Evolutionary conservation across 2,329 filamentous ascomycete genomes (phyloP), one percentile per base, ranked within the genome.

Genomic region (Botrytis galanthina): DNA sequence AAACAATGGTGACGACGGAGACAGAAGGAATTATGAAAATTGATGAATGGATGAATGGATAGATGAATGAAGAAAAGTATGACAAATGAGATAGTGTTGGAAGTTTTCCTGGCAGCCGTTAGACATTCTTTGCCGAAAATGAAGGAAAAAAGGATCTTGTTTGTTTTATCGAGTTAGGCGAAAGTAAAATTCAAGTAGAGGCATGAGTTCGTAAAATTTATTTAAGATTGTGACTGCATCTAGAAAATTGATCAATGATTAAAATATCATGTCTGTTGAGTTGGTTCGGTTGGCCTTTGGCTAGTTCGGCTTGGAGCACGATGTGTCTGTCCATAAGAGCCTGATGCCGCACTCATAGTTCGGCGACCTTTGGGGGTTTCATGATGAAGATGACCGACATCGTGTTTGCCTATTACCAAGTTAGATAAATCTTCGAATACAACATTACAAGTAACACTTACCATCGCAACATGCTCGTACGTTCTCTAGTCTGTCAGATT

Each of bases 391-490:
- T 86, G 89, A 72, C 89, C 87, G 67, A 94, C 92, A 81, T 94
- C 91, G 79, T 94, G 92, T 84, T 92, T 93, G 77, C 91, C 90
- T 92, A 73, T 54, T 18, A 70, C 42, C n/a, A 60, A 22, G 69
- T 80, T 77, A 82, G 79, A 66, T 54, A 5, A 46, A 44, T 14
- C 29, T 29, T 39, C 20, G 10, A 46, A 42, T 20, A 29, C n/a
- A 39, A 9, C 57, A 29, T 18, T 62, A 42, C 37, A 70, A 20
- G 37, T 48, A 26, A n/a, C 35, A 85, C 91, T 88, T 87, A 95
- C 95, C 96, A 88, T 98, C 96, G 83, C 96, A 99, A 84, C 96
- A 99, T 74, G 95, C 95, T 81, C 96, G 88, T 76, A 99, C 96
- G 82, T 99, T 98, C 86, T 98, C 95, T 79, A 98, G 86, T 75